These are phyloP conservation scores for Lentinula boryana DNA, from an alignment of 768 basidiomycete species.

Conservation along the genomic window DNA sequence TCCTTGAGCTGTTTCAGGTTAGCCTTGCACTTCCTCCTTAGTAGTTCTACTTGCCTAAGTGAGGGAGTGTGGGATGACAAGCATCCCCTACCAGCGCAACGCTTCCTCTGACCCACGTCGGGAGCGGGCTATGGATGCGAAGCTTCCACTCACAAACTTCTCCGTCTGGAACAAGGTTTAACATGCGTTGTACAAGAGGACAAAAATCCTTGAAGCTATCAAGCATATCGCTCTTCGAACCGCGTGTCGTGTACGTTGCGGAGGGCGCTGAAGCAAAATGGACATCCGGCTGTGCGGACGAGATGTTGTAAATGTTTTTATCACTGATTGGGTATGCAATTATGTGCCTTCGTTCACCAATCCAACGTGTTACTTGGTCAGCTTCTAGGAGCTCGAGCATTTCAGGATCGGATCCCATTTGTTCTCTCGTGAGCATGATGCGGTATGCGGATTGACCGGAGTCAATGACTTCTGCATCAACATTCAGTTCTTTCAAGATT, in stretches of 20 bases:
- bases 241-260: slow-evolving; percentile 27
- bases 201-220: slow-evolving; percentile 27
- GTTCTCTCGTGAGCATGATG: slow-evolving; percentile 23
- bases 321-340: slow-evolving; percentile 32
- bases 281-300: slow-evolving; percentile 28
- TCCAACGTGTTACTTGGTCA: slow-evolving; percentile 27
- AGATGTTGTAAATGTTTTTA: slow-evolving; percentile 29
- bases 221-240: slow-evolving; percentile 27
- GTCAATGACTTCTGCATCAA: slow-evolving; percentile 22
- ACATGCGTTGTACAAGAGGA: slow-evolving; percentile 25
- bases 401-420: slow-evolving; percentile 25
- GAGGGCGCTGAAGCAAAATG: slow-evolving; percentile 25
- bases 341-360: slow-evolving; percentile 26
- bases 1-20: slow-evolving; percentile 18
- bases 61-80: slow-evolving; percentile 22
- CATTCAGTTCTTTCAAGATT: slow-evolving; percentile 25
- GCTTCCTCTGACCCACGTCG: slow-evolving; percentile 28
- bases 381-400: slow-evolving; percentile 25
- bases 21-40: no score
- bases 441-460: slow-evolving; percentile 35
- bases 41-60: background rate
- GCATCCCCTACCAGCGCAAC: slow-evolving; percentile 30
- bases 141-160: slow-evolving; percentile 37
- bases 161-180: slow-evolving; percentile 25
- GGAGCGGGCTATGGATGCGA: slow-evolving; percentile 27